A percentile compares a stretch with the other conserved stretches of the same genome.
These are phyloP conservation scores for Lodderomyces orthopsilosis DNA, from an alignment of 1,139 yeast genomes.

Conservation along the genomic window DNA sequence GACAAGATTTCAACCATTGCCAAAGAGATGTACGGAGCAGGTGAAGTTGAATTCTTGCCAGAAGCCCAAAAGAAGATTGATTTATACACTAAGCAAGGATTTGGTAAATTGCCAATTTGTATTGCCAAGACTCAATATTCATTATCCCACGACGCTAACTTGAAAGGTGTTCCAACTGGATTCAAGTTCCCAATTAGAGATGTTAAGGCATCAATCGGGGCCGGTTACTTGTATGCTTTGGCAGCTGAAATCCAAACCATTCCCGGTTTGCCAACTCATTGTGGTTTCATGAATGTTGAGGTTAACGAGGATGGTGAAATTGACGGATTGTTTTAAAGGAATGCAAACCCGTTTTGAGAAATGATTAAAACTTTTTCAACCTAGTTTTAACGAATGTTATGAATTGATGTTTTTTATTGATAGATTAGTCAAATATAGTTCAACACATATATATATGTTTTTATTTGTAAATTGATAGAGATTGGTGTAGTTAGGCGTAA, in stretches of 20 bases:
- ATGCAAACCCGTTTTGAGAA: neutral
- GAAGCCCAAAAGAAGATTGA: slow-evolving; percentile 84
- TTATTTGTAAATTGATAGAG: neutral
- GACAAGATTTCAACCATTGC: slow-evolving; percentile 84
- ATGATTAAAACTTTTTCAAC: slow-evolving; percentile 12
- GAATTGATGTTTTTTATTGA: slow-evolving; percentile 7
- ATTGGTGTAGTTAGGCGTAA: neutral
- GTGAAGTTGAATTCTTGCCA: slow-evolving; percentile 79
- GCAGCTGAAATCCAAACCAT: slow-evolving; percentile 98
- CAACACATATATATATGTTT: slow-evolving; percentile 7
- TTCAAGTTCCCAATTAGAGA: slow-evolving; percentile 94
- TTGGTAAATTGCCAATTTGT: slow-evolving; percentile 89
- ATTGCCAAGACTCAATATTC: slow-evolving; percentile 98
- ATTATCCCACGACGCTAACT: slow-evolving; percentile 85
- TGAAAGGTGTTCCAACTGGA: slow-evolving; percentile 95
- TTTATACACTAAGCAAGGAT: slow-evolving; percentile 84
- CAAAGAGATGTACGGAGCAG: slow-evolving; percentile 91
- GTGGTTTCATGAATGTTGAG: slow-evolving; percentile 97
- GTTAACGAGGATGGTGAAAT: slow-evolving; percentile 91
- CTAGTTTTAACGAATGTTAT: slow-evolving; percentile 13
- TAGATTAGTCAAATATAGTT: slow-evolving; percentile 6
- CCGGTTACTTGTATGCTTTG: slow-evolving; percentile 92
- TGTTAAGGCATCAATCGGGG: slow-evolving; percentile 92
- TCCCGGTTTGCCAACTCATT: slow-evolving; percentile 95
- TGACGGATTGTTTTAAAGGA: slow-evolving; percentile 76